Evolutionary conservation across 2,329 filamentous ascomycete species (phyloP), one percentile per base, ranked within the genome.

Genomic region (Clarireedia monteithiana): DNA sequence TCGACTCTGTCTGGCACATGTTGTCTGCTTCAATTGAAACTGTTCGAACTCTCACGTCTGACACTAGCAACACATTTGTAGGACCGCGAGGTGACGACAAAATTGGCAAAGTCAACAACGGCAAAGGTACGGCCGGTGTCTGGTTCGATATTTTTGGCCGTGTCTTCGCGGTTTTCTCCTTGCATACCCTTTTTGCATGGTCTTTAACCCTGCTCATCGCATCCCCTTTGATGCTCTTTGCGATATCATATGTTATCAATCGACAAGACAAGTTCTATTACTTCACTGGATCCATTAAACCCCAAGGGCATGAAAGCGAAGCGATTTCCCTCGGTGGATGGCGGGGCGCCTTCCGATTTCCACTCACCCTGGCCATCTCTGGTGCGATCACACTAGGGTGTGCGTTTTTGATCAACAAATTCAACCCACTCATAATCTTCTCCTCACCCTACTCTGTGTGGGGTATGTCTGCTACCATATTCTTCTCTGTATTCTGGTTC

Each of bases 131-230:
- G 15, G 76, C 82, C 58, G 89, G 85, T 30, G 90, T 97, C 14
- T 99, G 91, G 90, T 97, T 97, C 67, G 94, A 97, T 67, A 72
- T 97, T 6, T 92, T 95, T 62, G 94, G 92, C 45, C 80, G 78
- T 55, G 77, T 77, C 1, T 91, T 96, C 69, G 88, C 86, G 15
- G 77, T 95, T 2, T 88, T 96, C 67, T 79, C 81, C 48, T 77
- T 96, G 40, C 82, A 88, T 60, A 91, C 89, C 6, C 78, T 97
- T 56, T 97, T 97, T 71, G 91, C 90, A 3, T 83, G 94, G 73
- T 91, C 90, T 5, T 79, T 97, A 27, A 88, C 88, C 0, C 73
- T 97, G 12, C 81, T 97, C 20, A 85, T 95, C 20, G 85, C 85
- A 20, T 84, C 87, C 0, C 92, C 92, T 0, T 69, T 97, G 47